Percentiles rank a stretch among this genome's conserved stretches.
Evolutionary conservation across 2,329 filamentous ascomycete genomes (phyloP).

Genomic region (Daldinia eschscholtzii): DNA sequence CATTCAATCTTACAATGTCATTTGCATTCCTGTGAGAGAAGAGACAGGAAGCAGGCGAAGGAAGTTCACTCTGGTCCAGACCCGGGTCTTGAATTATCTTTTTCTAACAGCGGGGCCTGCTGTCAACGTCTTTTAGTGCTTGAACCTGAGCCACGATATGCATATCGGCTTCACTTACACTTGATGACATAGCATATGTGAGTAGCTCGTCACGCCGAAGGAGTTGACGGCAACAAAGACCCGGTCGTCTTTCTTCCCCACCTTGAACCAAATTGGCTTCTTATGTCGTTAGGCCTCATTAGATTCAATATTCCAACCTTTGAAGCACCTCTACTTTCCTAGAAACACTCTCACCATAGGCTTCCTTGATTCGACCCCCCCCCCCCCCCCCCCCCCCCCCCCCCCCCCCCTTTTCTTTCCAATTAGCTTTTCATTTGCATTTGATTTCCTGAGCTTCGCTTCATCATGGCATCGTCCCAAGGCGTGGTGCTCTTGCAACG

Average conservation of each 20-base stretch:
- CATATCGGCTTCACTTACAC: not conserved
- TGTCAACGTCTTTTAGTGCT: not conserved
- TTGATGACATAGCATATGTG: not conserved
- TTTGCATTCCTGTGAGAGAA: not conserved
- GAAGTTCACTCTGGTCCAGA: not conserved
- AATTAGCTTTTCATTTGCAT: not conserved
- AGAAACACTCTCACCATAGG: not conserved
- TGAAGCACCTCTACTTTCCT: not conserved
- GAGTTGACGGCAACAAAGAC: not conserved
- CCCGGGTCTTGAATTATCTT: not conserved
- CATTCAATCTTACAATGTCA: not conserved
- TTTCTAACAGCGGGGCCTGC: not conserved
- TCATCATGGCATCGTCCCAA: not conserved
- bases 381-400: too few species aligned
- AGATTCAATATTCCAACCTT: not conserved
- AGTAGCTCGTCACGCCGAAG: not conserved
- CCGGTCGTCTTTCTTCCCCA: not conserved
- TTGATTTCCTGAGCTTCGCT: not conserved
- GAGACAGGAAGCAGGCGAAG: not conserved
- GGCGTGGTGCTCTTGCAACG: not conserved
- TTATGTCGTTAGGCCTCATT: not conserved
- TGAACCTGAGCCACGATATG: not conserved
- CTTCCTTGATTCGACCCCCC: not conserved
- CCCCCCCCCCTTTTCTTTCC: not conserved
- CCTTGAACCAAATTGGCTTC: not conserved